Evolutionary conservation across 345 rosid species (phyloP).

Genomic region (Triadica sebifera): DNA sequence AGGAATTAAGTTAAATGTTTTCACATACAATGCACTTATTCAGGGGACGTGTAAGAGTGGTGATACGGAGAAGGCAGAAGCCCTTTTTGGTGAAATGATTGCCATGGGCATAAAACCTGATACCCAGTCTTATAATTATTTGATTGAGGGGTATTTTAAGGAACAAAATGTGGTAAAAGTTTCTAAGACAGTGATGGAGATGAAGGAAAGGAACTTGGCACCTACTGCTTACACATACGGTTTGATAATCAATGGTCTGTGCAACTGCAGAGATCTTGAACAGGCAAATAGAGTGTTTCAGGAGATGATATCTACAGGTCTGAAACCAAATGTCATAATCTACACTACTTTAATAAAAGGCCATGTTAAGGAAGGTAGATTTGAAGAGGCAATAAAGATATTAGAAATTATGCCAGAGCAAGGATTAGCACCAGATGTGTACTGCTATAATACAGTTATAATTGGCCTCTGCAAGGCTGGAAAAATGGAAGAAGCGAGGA

Average conservation of each 20-base stretch:
- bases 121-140: slow-evolving; percentile 47
- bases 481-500: slow-evolving; percentile 69
- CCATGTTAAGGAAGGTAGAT: slow-evolving; percentile 43
- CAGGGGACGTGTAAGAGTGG: slow-evolving; percentile 56
- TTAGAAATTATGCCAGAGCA: slow-evolving; percentile 56
- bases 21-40: slow-evolving; percentile 50
- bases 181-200: slow-evolving; percentile 47
- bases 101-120: slow-evolving; percentile 50
- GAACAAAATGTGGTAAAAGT: slow-evolving; percentile 37
- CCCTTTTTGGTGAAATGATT: slow-evolving; percentile 64
- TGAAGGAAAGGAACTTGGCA: slow-evolving; percentile 54
- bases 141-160: slow-evolving; percentile 62
- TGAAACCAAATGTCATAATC: slow-evolving; percentile 58
- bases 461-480: slow-evolving; percentile 74
- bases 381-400: slow-evolving; percentile 50
- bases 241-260: slow-evolving; percentile 51
- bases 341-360: slow-evolving; percentile 68
- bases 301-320: slow-evolving; percentile 48
- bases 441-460: slow-evolving; percentile 70
- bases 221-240: slow-evolving; percentile 48
- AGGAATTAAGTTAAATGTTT: slow-evolving; percentile 38
- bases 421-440: slow-evolving; percentile 59
- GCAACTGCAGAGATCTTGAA: slow-evolving; percentile 51
- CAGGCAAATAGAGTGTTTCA: slow-evolving; percentile 48
- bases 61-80: slow-evolving; percentile 58